A percentile compares a stretch with the other conserved stretches of the same genome.
These are phyloP conservation scores for Wickerhamiella musiphila DNA, from an alignment of 805 yeast genomes.

Conservation along the genomic window DNA sequence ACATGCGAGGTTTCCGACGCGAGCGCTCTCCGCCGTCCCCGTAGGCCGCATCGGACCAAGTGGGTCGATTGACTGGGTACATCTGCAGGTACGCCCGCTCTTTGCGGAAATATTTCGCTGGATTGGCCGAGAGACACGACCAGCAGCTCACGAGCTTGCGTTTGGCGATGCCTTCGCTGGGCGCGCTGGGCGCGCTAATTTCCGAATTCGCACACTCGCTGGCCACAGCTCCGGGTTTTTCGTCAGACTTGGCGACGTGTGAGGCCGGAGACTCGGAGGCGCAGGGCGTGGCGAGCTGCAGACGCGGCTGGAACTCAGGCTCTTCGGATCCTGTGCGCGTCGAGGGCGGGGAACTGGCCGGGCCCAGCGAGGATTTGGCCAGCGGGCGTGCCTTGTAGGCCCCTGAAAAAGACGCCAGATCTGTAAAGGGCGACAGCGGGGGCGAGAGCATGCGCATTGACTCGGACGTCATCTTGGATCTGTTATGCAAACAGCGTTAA, in stretches of 20 bases:
- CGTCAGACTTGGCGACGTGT: not conserved
- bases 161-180: slow-evolving; percentile 2
- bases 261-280: no score
- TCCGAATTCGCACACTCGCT: not conserved
- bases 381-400: not conserved
- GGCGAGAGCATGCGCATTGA: slow-evolving; percentile 23
- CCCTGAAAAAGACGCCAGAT: slow-evolving; percentile 4
- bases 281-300: not conserved
- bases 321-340: not conserved
- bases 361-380: not conserved
- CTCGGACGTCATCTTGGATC: no score
- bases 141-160: slow-evolving; percentile 19
- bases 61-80: slow-evolving; percentile 19
- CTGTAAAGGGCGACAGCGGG: slow-evolving; percentile 20
- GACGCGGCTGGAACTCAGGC: not conserved
- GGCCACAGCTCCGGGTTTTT: not conserved
- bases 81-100: slow-evolving; percentile 18
- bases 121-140: slow-evolving; percentile 16
- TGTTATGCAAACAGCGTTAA: not conserved
- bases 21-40: slow-evolving; percentile 6
- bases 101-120: slow-evolving; percentile 17
- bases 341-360: not conserved
- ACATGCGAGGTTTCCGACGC: slow-evolving; percentile 6
- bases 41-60: slow-evolving; percentile 18
- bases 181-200: not conserved